Evolutionary conservation across 768 basidiomycete species (phyloP).

Genomic region (Tremella fuciformis): DNA sequence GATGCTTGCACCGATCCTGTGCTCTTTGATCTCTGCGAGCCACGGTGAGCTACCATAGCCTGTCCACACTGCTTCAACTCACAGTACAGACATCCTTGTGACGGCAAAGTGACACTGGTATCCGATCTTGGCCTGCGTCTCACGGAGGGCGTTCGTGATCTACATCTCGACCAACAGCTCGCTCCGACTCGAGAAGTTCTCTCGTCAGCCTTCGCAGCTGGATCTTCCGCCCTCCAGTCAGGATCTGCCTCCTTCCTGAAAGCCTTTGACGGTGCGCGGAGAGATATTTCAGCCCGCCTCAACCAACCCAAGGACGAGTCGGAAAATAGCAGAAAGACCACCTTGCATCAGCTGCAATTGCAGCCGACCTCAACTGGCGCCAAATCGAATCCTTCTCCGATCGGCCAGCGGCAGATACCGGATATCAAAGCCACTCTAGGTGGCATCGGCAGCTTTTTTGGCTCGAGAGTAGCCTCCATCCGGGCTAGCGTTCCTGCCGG

Average conservation of each 20-base stretch:
- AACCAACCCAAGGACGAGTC: constrained; percentile 33
- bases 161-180: constrained; percentile 89
- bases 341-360: not conserved
- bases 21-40: constrained; percentile 92
- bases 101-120: constrained; percentile 81
- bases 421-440: constrained; percentile 46
- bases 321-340: not conserved
- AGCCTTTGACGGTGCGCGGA: constrained; percentile 79
- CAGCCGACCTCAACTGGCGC: constrained; percentile 7
- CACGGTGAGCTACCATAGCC: constrained; percentile 58
- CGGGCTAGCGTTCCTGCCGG: constrained; percentile 8
- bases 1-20: constrained; percentile 83
- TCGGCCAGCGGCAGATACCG: constrained; percentile 17
- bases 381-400: not conserved
- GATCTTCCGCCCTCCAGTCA: constrained; percentile 66
- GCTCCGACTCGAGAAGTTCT: constrained; percentile 89
- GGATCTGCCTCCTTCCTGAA: constrained; percentile 69
- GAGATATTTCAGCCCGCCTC: constrained; percentile 53
- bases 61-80: not conserved
- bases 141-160: constrained; percentile 88
- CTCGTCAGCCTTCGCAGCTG: constrained; percentile 76
- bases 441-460: constrained; percentile 49
- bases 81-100: constrained; percentile 77
- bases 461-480: constrained; percentile 36
- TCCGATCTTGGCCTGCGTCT: constrained; percentile 88